Percentiles rank a stretch among this genome's conserved stretches.
phyloP scores from a whole-genome alignment of 768 basidiomycete genomes.

The Amanita rubescens region DNA sequence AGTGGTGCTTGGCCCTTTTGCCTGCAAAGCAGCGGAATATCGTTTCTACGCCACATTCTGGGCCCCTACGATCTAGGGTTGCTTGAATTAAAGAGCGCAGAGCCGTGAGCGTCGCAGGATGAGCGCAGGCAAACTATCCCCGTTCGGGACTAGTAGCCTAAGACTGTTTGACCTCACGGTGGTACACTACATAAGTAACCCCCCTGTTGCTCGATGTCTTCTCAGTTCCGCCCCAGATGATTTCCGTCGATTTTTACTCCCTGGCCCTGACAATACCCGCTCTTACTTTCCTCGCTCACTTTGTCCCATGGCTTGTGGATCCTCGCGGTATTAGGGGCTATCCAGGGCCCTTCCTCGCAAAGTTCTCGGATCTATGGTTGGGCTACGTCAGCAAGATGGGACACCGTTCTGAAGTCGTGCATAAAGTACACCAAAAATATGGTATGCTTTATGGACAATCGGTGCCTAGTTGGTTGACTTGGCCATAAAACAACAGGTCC shows the following conservation, averaged over 20 bases:
- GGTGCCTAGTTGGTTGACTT: background rate
- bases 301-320: slow-evolving; percentile 50
- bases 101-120: background rate
- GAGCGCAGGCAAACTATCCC: background rate
- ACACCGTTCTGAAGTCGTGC: slow-evolving; percentile 68
- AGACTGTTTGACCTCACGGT: slow-evolving; percentile 1
- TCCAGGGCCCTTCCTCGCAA: slow-evolving; percentile 67
- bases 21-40: background rate
- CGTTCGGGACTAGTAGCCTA: background rate
- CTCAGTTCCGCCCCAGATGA: slow-evolving; percentile 15
- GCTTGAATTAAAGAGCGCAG: background rate
- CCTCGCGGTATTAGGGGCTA: slow-evolving; percentile 49
- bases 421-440: slow-evolving; percentile 64
- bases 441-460: slow-evolving; percentile 34
- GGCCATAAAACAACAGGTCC: slow-evolving; percentile 36
- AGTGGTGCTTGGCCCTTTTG: no score
- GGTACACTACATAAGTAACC: background rate
- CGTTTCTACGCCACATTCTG: background rate
- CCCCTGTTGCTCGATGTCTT: background rate
- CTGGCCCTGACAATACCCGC: slow-evolving; percentile 21
- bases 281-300: slow-evolving; percentile 27
- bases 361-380: slow-evolving; percentile 69
- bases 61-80: background rate
- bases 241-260: slow-evolving; percentile 17
- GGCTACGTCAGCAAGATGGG: slow-evolving; percentile 58